Conservation (phyloP, 345 rosid species). For the Psidium guajava region DNA sequence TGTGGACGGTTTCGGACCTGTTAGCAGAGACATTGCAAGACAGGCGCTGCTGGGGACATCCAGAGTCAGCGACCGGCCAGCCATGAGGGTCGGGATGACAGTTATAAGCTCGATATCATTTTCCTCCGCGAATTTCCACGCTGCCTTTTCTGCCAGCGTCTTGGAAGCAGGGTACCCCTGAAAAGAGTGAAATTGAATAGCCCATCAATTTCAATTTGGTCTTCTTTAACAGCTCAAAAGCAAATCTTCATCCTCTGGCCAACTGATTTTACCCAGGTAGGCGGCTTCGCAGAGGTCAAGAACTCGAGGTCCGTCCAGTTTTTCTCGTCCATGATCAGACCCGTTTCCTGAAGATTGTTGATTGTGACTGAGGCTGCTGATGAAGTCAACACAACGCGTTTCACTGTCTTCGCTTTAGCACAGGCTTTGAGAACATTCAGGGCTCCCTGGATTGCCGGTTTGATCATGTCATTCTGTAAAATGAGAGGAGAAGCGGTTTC, state of each 20-base stretch:
- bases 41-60: conserved; percentile 47
- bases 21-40: conserved; percentile 47
- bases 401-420: conserved; percentile 47
- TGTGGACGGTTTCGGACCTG: conserved; percentile 26
- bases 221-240: neutral
- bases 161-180: conserved; percentile 80
- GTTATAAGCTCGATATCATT: conserved; percentile 64
- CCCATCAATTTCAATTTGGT: neutral
- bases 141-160: conserved; percentile 65
- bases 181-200: neutral
- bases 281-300: conserved; percentile 56
- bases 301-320: conserved; percentile 71
- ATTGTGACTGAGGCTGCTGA: conserved; percentile 79
- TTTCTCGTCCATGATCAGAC: conserved; percentile 53
- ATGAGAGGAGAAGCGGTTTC: neutral
- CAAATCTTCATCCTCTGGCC: neutral
- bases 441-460: conserved; percentile 81
- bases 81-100: conserved; percentile 56
- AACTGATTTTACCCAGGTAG: conserved; percentile 58
- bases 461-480: conserved; percentile 74
- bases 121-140: conserved; percentile 57
- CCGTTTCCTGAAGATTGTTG: conserved; percentile 48
- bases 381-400: conserved; percentile 74
- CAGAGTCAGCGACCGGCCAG: conserved; percentile 48
- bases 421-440: conserved; percentile 68